Evolutionary conservation across 257 asterid species (phyloP).

Genomic region (Jaltomata sinuosa): DNA sequence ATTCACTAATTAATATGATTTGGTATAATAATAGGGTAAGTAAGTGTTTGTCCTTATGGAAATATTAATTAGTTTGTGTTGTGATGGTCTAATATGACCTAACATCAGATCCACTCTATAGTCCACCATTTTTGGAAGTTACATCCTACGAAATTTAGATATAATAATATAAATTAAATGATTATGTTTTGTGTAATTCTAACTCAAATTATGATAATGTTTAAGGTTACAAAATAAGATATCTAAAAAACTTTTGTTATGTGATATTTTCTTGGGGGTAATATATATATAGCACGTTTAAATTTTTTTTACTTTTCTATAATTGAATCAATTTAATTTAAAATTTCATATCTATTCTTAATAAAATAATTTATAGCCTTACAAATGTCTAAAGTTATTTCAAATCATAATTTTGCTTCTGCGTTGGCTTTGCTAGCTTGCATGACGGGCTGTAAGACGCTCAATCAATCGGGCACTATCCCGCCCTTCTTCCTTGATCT

Average conservation of each 20-base stretch:
- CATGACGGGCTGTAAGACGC: no score
- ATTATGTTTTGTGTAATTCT: not conserved
- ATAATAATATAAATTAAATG: not conserved
- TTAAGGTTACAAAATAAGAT: not conserved
- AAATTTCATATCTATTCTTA: no score
- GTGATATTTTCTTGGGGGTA: not conserved
- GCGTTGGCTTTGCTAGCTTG: no score
- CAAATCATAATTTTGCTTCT: no score
- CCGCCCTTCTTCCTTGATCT: no score
- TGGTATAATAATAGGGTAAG: not conserved
- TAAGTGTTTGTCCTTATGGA: not conserved
- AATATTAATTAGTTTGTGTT: not conserved
- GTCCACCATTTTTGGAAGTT: not conserved
- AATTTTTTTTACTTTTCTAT: no score
- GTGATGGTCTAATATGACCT: not conserved
- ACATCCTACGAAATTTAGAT: not conserved
- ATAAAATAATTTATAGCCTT: no score
- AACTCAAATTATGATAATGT: no score
- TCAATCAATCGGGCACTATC: no score
- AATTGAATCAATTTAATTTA: no score
- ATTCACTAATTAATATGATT: not conserved
- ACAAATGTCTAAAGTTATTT: no score
- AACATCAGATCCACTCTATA: not conserved
- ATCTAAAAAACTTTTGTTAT: not conserved
- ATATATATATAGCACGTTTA: no score